These are phyloP conservation scores for Apiotrichum montevideense DNA, from an alignment of 1,284 basidiomycete genomes.

Conservation along the genomic window DNA sequence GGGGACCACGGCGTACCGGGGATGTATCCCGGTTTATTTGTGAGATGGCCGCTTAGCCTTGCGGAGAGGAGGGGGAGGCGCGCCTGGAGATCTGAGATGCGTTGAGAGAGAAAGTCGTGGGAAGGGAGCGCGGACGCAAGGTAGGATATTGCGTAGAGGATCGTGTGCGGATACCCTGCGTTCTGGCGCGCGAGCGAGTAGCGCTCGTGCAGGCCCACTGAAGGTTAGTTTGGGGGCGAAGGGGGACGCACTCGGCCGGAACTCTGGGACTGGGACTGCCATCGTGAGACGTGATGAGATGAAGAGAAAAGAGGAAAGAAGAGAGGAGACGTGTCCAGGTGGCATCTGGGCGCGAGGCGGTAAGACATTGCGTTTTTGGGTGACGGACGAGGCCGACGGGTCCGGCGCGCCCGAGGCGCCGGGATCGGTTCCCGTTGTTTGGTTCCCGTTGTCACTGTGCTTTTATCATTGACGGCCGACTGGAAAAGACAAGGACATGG, in stretches of 20 bases:
- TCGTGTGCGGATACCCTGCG: slow-evolving; percentile 1
- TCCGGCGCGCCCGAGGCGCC: no score
- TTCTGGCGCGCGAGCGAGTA: slow-evolving; percentile 5
- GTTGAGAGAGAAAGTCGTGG: background rate
- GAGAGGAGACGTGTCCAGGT: no score
- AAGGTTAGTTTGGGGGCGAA: background rate
- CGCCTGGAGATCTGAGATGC: slow-evolving; percentile 4
- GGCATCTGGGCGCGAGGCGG: no score
- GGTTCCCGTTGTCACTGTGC: no score
- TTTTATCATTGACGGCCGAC: no score
- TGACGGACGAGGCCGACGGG: no score
- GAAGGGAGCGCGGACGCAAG: background rate
- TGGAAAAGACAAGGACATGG: no score
- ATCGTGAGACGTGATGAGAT: background rate
- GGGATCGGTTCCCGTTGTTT: no score
- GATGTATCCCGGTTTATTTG: slow-evolving; percentile 8
- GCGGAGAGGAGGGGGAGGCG: slow-evolving; percentile 6
- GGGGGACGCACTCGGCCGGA: no score
- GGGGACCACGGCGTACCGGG: slow-evolving; percentile 1
- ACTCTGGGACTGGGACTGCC: no score
- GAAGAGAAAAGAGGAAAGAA: slow-evolving; percentile 12
- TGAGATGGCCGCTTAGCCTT: background rate
- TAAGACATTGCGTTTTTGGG: no score
- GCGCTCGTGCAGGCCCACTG: slow-evolving; percentile 7
- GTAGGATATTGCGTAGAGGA: slow-evolving; percentile 6